Evolutionary conservation across 2,329 filamentous ascomycete species (phyloP).

Genomic region (Calonectria pteridis): DNA sequence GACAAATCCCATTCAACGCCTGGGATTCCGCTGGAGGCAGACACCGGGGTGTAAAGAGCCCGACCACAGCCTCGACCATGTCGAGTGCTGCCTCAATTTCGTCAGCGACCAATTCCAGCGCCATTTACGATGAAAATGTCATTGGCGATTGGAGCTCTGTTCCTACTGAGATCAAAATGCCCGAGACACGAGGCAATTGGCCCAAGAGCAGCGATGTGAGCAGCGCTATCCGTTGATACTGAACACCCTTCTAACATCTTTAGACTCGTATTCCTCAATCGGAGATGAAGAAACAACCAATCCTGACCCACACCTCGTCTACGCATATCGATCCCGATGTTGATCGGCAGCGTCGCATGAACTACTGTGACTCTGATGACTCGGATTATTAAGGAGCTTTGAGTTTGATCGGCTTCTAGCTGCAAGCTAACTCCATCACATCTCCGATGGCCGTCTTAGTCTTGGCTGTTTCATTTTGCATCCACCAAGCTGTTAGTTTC

Average conservation of each 20-base stretch:
- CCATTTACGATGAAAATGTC: constrained; percentile 24
- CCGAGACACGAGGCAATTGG: constrained; percentile 38
- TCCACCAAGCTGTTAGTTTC: not conserved
- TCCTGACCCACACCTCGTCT: constrained; percentile 20
- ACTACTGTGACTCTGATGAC: constrained; percentile 42
- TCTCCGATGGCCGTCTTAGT: not conserved
- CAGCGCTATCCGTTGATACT: not conserved
- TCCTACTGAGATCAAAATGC: not conserved
- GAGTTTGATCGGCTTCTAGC: not conserved
- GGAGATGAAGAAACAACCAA: constrained; percentile 31
- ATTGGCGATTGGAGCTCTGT: constrained; percentile 26
- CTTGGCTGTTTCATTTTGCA: not conserved
- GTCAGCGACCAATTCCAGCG: constrained; percentile 13
- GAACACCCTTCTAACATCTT: not conserved
- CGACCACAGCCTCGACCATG: constrained; percentile 28
- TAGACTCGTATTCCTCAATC: constrained; percentile 35
- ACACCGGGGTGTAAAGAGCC: constrained; percentile 38
- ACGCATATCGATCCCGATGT: constrained; percentile 29
- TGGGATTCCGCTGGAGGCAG: constrained; percentile 47
- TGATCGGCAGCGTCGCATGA: constrained; percentile 33
- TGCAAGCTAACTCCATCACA: not conserved
- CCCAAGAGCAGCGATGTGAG: constrained; percentile 39
- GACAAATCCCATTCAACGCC: constrained; percentile 43
- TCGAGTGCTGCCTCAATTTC: constrained; percentile 33
- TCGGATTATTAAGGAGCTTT: constrained; percentile 29